phyloP scores from a whole-genome alignment of 2,329 filamentous ascomycete genomes.

The Colletotrichum ledebouriae region DNA sequence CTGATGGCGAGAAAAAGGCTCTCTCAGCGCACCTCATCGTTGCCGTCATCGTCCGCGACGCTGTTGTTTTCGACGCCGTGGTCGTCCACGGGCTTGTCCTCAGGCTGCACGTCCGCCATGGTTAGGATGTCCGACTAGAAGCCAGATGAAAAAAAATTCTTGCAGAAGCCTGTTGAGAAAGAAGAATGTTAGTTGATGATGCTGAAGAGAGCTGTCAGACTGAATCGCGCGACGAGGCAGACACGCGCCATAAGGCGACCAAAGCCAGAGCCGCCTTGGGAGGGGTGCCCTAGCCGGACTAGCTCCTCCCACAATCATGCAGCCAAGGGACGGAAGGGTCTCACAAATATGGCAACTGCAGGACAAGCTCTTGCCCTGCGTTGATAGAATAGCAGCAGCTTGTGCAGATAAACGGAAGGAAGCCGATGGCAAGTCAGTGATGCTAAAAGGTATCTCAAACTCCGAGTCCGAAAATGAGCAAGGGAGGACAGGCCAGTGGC shows the following conservation, averaged over 20 bases:
- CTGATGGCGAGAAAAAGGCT: conserved; percentile 32
- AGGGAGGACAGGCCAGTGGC: conserved; percentile 25
- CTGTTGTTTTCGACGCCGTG: conserved; percentile 50
- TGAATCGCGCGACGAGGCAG: conserved; percentile 23
- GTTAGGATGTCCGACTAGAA: conserved; percentile 6
- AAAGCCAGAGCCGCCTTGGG: conserved; percentile 12
- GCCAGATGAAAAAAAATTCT: background rate
- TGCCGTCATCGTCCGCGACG: conserved; percentile 55
- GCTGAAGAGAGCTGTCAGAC: background rate
- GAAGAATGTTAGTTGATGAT: conserved; percentile 9
- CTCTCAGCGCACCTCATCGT: conserved; percentile 60
- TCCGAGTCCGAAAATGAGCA: conserved; percentile 32
- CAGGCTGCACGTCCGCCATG: conserved; percentile 49
- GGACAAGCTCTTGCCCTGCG: conserved; percentile 24
- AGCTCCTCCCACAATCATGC: background rate
- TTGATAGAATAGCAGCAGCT: conserved; percentile 23
- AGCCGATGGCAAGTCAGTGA: conserved; percentile 20
- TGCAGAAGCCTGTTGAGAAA: background rate
- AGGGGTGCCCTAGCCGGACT: conserved; percentile 20
- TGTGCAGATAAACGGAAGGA: conserved; percentile 14
- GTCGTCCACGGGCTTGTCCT: conserved; percentile 48
- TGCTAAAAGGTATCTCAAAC: conserved; percentile 20
- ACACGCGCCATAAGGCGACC: conserved; percentile 18
- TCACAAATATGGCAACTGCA: conserved; percentile 16
- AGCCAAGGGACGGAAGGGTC: background rate